Conservation (phyloP, 2,329 filamentous ascomycete genomes). For the Fusarium brevicatenulatum region DNA sequence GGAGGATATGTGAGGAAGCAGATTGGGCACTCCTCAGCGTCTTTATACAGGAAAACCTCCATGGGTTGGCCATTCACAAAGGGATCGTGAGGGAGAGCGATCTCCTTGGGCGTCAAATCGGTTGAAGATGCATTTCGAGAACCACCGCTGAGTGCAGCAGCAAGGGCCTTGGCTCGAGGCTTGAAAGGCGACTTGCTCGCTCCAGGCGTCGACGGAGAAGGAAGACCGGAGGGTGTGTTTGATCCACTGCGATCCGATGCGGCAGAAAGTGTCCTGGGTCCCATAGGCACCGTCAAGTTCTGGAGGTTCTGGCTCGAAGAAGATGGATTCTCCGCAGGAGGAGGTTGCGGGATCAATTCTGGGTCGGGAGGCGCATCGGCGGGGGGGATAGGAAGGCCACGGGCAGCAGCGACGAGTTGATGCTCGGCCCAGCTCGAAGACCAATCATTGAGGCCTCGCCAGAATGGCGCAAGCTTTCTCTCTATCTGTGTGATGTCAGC, state of each 20-base stretch:
- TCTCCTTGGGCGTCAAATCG: constrained; percentile 80
- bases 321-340: constrained; percentile 57
- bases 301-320: constrained; percentile 68
- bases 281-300: constrained; percentile 82
- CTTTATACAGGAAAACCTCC: constrained; percentile 93
- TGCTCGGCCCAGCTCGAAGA: constrained; percentile 90
- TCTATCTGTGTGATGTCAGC: constrained; percentile 75
- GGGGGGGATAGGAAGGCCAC: constrained; percentile 83
- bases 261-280: constrained; percentile 78
- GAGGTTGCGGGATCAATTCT: constrained; percentile 62
- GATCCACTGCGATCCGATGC: constrained; percentile 77
- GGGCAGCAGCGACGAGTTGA: constrained; percentile 90
- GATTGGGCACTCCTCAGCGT: constrained; percentile 90
- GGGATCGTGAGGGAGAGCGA: constrained; percentile 82
- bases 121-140: constrained; percentile 77
- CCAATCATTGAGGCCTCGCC: constrained; percentile 92
- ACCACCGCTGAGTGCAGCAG: constrained; percentile 78
- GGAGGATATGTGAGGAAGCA: constrained; percentile 97
- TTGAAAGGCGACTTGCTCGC: constrained; percentile 70
- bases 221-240: constrained; percentile 65
- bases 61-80: constrained; percentile 94
- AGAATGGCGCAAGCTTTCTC: constrained; percentile 91
- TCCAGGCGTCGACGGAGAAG: constrained; percentile 57
- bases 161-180: constrained; percentile 87
- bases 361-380: constrained; percentile 85